Evolutionary conservation across 768 basidiomycete species (phyloP).

Genomic region (Phaeotremella skinneri): DNA sequence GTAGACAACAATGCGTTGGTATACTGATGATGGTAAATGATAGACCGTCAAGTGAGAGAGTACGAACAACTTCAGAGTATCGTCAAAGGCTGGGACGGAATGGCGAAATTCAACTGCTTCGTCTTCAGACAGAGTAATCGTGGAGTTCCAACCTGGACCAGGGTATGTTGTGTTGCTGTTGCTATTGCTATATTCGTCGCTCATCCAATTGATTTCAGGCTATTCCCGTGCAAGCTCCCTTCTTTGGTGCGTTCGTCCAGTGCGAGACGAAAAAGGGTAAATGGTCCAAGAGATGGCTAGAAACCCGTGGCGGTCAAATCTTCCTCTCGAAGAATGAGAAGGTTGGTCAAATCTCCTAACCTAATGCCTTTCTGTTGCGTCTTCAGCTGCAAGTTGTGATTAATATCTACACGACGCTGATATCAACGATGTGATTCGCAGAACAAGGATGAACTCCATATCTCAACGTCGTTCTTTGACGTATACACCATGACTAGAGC

Average conservation of each 20-base stretch:
- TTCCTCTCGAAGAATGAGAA: conserved; percentile 87
- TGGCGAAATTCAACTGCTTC: conserved; percentile 74
- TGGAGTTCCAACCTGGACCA: conserved; percentile 56
- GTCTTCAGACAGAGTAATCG: conserved; percentile 72
- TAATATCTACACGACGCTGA: background rate
- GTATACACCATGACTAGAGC: conserved; percentile 72
- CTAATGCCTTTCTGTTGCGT: background rate
- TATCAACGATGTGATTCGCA: conserved; percentile 52
- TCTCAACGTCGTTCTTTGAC: conserved; percentile 69
- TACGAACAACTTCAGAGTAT: conserved; percentile 81
- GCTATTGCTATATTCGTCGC: conserved; percentile 1
- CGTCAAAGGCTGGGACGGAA: conserved; percentile 81
- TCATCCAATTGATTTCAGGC: conserved; percentile 48
- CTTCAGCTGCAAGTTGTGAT: too few species aligned
- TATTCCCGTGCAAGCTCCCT: conserved; percentile 53
- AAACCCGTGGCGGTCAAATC: conserved; percentile 77
- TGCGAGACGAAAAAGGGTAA: conserved; percentile 89
- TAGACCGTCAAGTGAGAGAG: conserved; percentile 84
- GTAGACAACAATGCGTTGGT: background rate
- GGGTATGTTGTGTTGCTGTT: conserved; percentile 29
- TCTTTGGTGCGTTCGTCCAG: conserved; percentile 68
- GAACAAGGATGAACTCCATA: conserved; percentile 71
- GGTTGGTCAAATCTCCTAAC: conserved; percentile 55
- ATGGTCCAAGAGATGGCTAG: conserved; percentile 90
- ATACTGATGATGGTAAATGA: conserved; percentile 9